Base-by-base conservation (phyloP, 2,329 filamentous ascomycete species). In the Coniochaeta ligniaria region DNA sequence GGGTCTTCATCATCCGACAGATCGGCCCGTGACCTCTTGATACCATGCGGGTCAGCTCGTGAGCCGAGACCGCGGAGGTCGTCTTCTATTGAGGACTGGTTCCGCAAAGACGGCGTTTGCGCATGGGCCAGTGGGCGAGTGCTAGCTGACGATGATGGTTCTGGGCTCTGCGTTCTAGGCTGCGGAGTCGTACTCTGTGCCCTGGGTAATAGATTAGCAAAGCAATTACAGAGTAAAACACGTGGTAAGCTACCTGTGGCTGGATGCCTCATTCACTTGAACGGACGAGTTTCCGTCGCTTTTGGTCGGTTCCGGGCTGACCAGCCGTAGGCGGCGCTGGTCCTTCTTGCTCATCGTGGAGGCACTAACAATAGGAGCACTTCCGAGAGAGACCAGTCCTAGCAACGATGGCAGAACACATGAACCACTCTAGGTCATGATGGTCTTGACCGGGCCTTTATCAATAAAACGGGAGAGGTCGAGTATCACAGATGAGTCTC, bases 1-100 rank as follows among this genome's bases (percentile, higher is more conserved):
- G 67, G 12, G 8, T 38, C 54, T 33, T 68, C 63, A 33, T 70
- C 68, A 6, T 59, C 45, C 24, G 67, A 56, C n/a, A 70, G 62
- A 55, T 67, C 67, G 9, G 63, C 65, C 8, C 60, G 43, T 26
- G 66, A 52, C 60, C 66, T 60, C 65, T 72, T 64, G 36, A 70
- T 26, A 8, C 64, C 56, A 57, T 66, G 58, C 57, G 38, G 31
- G 11, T 12, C 61, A 66, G 62, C 58, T 38, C 63, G 22, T 45
- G 58, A 28, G 60, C 64, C 35, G 41, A 69, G 63, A 24, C 64
- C 66, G 24, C 60, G 63, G 3, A 69, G 58, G 22, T 58, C 56
- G 24, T 43, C 35, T 22, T 41, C 56, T 22, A 58, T 58, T 5
- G 56, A 58, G 16, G 56, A 45, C 8, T 16, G 20, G 16, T 6